A percentile compares a stretch with the other conserved stretches of the same genome.
phyloP scores from a whole-genome alignment of 2,329 filamentous ascomycete species.

The Hypoxylon sp. region DNA sequence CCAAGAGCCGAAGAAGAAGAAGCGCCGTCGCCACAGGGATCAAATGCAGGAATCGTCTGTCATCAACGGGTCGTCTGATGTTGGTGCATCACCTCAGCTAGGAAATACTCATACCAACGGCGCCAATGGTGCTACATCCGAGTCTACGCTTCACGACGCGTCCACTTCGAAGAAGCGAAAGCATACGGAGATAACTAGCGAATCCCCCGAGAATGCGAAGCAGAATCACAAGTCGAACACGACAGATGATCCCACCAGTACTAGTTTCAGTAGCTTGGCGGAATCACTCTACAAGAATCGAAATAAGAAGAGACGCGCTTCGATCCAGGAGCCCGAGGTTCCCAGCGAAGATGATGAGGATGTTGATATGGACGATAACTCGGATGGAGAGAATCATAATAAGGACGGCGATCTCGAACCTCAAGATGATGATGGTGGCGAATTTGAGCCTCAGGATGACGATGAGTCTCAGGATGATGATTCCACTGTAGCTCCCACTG shows the following conservation, averaged over 20 bases:
- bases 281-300: background rate
- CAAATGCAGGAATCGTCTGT: conserved; percentile 28
- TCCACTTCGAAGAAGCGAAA: background rate
- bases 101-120: conserved; percentile 7
- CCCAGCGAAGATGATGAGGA: too few relatives aligned
- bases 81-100: conserved; percentile 30
- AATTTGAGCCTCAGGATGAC: too few relatives aligned
- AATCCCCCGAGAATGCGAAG: background rate
- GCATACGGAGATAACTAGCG: background rate
- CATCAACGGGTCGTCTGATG: conserved; percentile 18
- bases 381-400: background rate
- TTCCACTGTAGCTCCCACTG: background rate
- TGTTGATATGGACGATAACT: background rate
- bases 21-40: conserved; percentile 19
- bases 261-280: background rate
- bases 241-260: background rate
- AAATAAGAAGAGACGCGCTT: background rate
- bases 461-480: too few relatives aligned
- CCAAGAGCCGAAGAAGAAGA: conserved; percentile 9
- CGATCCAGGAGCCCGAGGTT: background rate
- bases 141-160: too few relatives aligned
- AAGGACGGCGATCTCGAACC: background rate
- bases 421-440: background rate
- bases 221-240: background rate
- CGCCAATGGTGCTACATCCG: background rate